Percentiles rank a stretch among this genome's conserved stretches.
Conservation (phyloP, 306 rosid species). For the Castanea sativa region DNA sequence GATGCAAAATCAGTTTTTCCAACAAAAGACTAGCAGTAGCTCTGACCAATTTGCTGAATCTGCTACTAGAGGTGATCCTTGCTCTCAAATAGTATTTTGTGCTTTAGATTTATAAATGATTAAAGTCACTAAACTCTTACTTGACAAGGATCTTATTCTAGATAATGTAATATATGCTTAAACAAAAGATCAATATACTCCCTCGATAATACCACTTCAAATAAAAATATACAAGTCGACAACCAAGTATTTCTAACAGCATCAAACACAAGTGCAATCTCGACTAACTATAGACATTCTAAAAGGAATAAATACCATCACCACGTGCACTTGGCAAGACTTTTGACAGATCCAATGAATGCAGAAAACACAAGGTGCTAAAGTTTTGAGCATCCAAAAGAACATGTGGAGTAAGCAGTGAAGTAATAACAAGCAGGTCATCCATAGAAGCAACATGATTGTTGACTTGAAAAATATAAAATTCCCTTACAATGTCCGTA, state of each 20-base stretch:
- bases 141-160: too few relatives aligned
- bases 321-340: constrained; percentile 90
- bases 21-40: too few relatives aligned
- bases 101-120: too few relatives aligned
- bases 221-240: too few relatives aligned
- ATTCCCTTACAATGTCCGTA: not conserved
- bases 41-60: too few relatives aligned
- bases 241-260: not conserved
- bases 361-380: constrained; percentile 85
- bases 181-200: too few relatives aligned
- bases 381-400: constrained; percentile 78
- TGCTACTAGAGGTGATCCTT: too few relatives aligned
- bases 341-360: constrained; percentile 69
- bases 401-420: constrained; percentile 74
- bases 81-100: too few relatives aligned
- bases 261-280: not conserved
- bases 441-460: constrained; percentile 95
- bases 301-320: constrained; percentile 64
- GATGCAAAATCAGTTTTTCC: too few relatives aligned
- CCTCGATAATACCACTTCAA: too few relatives aligned
- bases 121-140: too few relatives aligned
- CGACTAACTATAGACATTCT: not conserved
- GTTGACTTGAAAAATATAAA: constrained; percentile 57
- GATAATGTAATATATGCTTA: too few relatives aligned
- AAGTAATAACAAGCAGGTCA: constrained; percentile 78